Evolutionary conservation across 202 grass and related monocot species (phyloP), one percentile per base, ranked within the genome.

Genomic region (Carex arenaria): DNA sequence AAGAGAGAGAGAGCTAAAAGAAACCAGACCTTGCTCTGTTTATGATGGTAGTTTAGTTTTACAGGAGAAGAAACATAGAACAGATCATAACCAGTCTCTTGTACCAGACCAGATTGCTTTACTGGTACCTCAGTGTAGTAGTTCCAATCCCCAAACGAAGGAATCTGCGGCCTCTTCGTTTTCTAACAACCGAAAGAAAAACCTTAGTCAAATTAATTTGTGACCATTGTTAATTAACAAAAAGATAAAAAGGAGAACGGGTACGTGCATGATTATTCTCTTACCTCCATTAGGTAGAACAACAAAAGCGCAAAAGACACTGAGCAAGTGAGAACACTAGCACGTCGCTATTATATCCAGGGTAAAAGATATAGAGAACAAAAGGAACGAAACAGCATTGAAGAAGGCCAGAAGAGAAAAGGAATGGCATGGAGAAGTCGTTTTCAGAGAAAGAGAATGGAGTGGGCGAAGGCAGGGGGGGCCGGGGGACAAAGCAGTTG

Each of bases 91-190:
- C 67, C 43, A 42, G 88, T 82, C 87, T 45, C 84, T 83, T 18
- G 84, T 90, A 73, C 79, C 90, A 26, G 83, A 82, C 88, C 85
- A 81, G 88, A 68, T 84, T 83, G 36, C 84, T 67, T 28, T 80
- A 79, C 67, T 52, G 85, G 80, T 85, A 18, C 61, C 83, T 80
- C 87, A 65, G 82, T 61, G 57, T 73, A 72, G 59, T 89, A 87
- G 80, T 93, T 93, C 91, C 91, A 93, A 84, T 93, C 91, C 22
- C 91, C 84, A 31, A 93, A 93, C 13, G 91, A 85, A 55, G 91
- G 89, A 80, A 93, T 60, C n/a, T 85, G 84, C 43, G 83, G 84
- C 78, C 71, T 74, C 72, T 85, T 85, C 15, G 72, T 81, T 28
- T 38, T 82, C 78, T 86, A 55, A 54, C 0, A 66, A 84, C 10